phyloP scores from a whole-genome alignment of 1,139 yeast species.

The Ogataea hybrid region DNA sequence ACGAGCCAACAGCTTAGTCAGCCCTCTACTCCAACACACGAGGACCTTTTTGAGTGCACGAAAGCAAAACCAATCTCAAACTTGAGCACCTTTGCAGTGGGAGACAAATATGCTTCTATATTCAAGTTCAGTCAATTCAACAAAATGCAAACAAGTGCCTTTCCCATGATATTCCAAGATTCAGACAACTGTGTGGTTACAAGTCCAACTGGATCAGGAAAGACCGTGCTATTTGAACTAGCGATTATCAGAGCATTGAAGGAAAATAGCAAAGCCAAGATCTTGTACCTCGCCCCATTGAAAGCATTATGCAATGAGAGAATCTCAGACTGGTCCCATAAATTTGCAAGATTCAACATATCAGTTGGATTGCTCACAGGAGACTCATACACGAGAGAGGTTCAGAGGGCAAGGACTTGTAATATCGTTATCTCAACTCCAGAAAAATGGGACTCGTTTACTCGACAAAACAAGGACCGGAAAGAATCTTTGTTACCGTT shows the following conservation, averaged over 20 bases:
- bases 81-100: slow-evolving; percentile 6
- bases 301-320: slow-evolving; percentile 49
- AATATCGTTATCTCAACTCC: slow-evolving; percentile 54
- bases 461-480: slow-evolving; percentile 48
- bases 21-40: neutral
- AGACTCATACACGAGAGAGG: slow-evolving; percentile 42
- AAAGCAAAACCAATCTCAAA: neutral
- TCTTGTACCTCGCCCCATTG: slow-evolving; percentile 54
- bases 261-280: slow-evolving; percentile 30
- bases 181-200: slow-evolving; percentile 46
- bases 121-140: slow-evolving; percentile 43
- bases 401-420: slow-evolving; percentile 38
- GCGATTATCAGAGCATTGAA: slow-evolving; percentile 42
- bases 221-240: slow-evolving; percentile 52
- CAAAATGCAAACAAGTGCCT: slow-evolving; percentile 48
- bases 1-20: too few relatives aligned
- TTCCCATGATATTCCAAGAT: slow-evolving; percentile 35
- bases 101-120: slow-evolving; percentile 19
- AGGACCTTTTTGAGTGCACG: slow-evolving; percentile 3
- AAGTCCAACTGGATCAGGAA: slow-evolving; percentile 60
- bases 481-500: slow-evolving; percentile 38
- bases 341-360: slow-evolving; percentile 36
- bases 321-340: slow-evolving; percentile 42
- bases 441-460: slow-evolving; percentile 56
- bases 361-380: slow-evolving; percentile 49